A percentile compares a stretch with the other conserved stretches of the same genome.
These are phyloP conservation scores for Macrophomina tecta DNA, from an alignment of 2,329 filamentous ascomycete genomes.

Conservation along the genomic window DNA sequence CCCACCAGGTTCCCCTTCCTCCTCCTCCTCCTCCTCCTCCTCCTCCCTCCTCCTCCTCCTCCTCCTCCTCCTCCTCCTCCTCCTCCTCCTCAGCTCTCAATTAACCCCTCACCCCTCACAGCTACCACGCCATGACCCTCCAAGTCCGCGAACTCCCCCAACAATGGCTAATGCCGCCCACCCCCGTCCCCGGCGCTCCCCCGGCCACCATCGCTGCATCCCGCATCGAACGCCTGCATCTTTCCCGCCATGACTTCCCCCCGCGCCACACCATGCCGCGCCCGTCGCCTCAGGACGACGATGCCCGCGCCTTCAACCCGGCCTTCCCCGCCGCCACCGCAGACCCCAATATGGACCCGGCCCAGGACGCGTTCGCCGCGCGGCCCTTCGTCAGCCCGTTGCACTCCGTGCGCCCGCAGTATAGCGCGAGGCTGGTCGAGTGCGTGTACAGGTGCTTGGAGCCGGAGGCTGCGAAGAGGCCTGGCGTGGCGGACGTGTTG, in stretches of 20 bases:
- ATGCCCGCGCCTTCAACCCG: background rate
- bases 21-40: background rate
- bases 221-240: background rate
- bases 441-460: conserved; percentile 1
- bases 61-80: background rate
- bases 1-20: too few species aligned
- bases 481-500: background rate
- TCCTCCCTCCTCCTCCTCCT: too few species aligned
- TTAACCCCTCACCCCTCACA: background rate
- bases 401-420: background rate
- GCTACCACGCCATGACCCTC: too few species aligned
- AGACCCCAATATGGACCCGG: background rate
- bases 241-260: background rate
- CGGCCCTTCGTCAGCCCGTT: background rate
- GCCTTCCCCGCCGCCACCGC: background rate
- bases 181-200: background rate
- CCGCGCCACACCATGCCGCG: background rate
- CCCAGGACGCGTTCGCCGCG: background rate
- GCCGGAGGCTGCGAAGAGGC: background rate
- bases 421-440: background rate
- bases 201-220: background rate
- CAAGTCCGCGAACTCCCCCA: too few species aligned
- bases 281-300: background rate
- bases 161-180: background rate
- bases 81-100: background rate